phyloP scores from a whole-genome alignment of 2,329 filamentous ascomycete genomes.

The Aspergillus piperis region DNA sequence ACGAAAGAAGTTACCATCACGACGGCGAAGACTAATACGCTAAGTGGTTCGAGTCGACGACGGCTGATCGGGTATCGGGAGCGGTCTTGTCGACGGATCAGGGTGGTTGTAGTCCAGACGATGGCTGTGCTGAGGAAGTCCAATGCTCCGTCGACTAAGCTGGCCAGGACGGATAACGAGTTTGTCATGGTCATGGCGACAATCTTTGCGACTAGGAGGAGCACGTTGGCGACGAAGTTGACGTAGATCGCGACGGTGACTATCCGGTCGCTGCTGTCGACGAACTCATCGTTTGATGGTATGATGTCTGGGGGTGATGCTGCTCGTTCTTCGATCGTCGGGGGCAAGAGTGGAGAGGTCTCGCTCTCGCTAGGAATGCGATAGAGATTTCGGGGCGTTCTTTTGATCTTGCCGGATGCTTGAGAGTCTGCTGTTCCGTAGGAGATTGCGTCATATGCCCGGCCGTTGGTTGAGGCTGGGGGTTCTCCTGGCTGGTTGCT shows the following conservation, averaged over 20 bases:
- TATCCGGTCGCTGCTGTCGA: slow-evolving; percentile 72
- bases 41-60: slow-evolving; percentile 64
- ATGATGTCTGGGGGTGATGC: slow-evolving; percentile 52
- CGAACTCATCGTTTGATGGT: slow-evolving; percentile 42
- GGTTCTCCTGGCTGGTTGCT: slow-evolving; percentile 1
- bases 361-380: slow-evolving; percentile 55
- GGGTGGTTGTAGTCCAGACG: slow-evolving; percentile 61
- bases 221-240: slow-evolving; percentile 75
- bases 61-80: slow-evolving; percentile 66
- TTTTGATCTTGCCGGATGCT: slow-evolving; percentile 55
- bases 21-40: slow-evolving; percentile 66
- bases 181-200: slow-evolving; percentile 75
- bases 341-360: slow-evolving; percentile 28
- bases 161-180: slow-evolving; percentile 64
- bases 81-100: slow-evolving; percentile 61
- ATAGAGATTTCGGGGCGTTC: slow-evolving; percentile 85
- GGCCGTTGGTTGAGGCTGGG: neutral
- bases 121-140: slow-evolving; percentile 65
- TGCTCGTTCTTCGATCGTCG: slow-evolving; percentile 60
- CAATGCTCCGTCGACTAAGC: slow-evolving; percentile 67
- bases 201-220: slow-evolving; percentile 75
- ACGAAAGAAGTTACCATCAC: slow-evolving; percentile 68
- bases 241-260: slow-evolving; percentile 87
- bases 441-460: slow-evolving; percentile 52
- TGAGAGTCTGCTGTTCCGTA: slow-evolving; percentile 16